Percentiles rank a stretch among this genome's conserved stretches.
phyloP scores from a whole-genome alignment of 169 alveolate genomes.

The Plasmodium yoelii region DNA sequence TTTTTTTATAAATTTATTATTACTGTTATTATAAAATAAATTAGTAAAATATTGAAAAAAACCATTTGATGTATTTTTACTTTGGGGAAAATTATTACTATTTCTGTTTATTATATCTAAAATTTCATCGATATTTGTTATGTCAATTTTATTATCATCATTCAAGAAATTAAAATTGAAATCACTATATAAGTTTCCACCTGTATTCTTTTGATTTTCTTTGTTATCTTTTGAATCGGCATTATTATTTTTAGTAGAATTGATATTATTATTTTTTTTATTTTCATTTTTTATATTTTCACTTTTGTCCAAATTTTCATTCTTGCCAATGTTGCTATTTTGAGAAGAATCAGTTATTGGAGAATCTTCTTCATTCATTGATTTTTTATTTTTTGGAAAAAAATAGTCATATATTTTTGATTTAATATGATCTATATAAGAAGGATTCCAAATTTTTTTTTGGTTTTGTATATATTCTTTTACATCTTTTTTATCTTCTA shows the following conservation, averaged over 20 bases:
- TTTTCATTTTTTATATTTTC: background rate
- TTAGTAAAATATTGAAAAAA: conserved; percentile 64
- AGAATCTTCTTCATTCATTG: background rate
- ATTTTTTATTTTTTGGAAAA: conserved; percentile 8
- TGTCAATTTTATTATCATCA: conserved; percentile 44
- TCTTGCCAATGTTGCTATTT: background rate
- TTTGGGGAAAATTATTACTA: conserved; percentile 10
- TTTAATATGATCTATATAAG: conserved; percentile 11
- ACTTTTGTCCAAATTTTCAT: background rate
- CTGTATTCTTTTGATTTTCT: background rate
- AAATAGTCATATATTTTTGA: conserved; percentile 28
- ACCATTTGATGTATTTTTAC: conserved; percentile 49
- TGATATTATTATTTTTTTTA: background rate
- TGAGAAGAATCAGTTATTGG: background rate
- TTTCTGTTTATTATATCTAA: conserved; percentile 67
- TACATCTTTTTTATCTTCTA: conserved; percentile 75
- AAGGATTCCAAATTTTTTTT: conserved; percentile 59
- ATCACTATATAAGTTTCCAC: conserved; percentile 5
- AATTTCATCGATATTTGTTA: conserved; percentile 72
- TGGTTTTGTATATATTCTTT: conserved; percentile 66
- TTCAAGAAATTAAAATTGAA: conserved; percentile 48
- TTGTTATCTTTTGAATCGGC: background rate
- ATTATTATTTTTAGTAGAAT: background rate
- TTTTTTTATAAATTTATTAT: conserved; percentile 63
- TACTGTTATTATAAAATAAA: conserved; percentile 27